These are phyloP conservation scores for Schizosaccharomyces japonicus DNA, from an alignment of 805 yeast genomes.

Conservation along the genomic window DNA sequence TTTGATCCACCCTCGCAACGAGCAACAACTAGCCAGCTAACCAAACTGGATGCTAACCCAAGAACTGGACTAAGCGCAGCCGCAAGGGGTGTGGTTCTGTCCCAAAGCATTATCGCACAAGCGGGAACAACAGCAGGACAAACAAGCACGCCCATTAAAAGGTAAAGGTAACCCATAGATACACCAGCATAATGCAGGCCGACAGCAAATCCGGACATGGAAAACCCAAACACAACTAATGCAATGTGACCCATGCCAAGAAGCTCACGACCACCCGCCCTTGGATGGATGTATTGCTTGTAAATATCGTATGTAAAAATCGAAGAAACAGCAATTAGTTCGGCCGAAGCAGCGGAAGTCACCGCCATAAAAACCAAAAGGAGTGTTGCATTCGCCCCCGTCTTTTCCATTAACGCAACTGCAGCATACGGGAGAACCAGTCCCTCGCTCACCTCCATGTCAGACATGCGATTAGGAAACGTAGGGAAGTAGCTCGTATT, in stretches of 20 bases:
- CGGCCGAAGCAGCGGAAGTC: constrained; percentile 71
- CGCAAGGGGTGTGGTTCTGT: constrained; percentile 28
- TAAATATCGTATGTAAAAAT: constrained; percentile 59
- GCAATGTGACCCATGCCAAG: constrained; percentile 39
- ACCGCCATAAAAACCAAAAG: constrained; percentile 64
- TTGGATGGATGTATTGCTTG: constrained; percentile 51
- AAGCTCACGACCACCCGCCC: constrained; percentile 44
- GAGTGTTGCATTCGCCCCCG: constrained; percentile 62
- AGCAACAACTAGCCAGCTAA: constrained; percentile 57
- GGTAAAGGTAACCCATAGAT: constrained; percentile 62
- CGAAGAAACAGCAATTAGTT: constrained; percentile 60
- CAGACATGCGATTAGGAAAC: constrained; percentile 38
- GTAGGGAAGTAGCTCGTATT: constrained; percentile 49
- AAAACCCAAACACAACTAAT: constrained; percentile 30
- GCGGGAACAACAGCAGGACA: constrained; percentile 18
- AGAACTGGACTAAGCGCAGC: constrained; percentile 55
- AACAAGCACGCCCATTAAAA: constrained; percentile 62
- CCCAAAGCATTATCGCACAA: constrained; percentile 38
- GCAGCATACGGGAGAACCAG: constrained; percentile 41
- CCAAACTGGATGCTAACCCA: constrained; percentile 50
- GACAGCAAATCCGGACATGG: constrained; percentile 55
- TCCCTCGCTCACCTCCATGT: constrained; percentile 51
- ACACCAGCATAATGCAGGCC: constrained; percentile 63
- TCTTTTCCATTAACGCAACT: constrained; percentile 53
- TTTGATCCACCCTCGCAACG: constrained; percentile 18